phyloP scores from a whole-genome alignment of 805 yeast genomes.

The Barnettozyma salicaria region DNA sequence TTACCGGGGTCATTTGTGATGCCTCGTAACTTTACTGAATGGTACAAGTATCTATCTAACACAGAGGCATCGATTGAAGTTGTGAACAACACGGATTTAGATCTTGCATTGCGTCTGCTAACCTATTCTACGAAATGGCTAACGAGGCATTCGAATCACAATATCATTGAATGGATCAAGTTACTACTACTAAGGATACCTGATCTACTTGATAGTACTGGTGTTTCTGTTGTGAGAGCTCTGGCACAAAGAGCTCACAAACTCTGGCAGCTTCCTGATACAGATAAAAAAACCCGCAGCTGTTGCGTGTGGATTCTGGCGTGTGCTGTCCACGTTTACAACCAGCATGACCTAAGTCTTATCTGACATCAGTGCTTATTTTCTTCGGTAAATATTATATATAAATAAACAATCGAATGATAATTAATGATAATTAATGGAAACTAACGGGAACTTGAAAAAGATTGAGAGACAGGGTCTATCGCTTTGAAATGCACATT shows the following conservation, averaged over 20 bases:
- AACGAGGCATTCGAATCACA: slow-evolving; percentile 11
- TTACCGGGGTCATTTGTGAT: background rate
- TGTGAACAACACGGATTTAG: slow-evolving; percentile 19
- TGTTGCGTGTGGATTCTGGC: too few relatives aligned
- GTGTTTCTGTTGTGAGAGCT: slow-evolving; percentile 18
- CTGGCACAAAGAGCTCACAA: slow-evolving; percentile 17
- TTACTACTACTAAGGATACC: slow-evolving; percentile 15
- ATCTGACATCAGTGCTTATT: too few relatives aligned
- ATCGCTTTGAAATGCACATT: background rate
- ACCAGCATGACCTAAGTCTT: too few relatives aligned
- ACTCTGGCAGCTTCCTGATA: slow-evolving; percentile 9
- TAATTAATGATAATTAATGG: too few relatives aligned
- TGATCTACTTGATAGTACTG: slow-evolving; percentile 15
- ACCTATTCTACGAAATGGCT: slow-evolving; percentile 23
- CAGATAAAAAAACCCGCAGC: slow-evolving; percentile 2
- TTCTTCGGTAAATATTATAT: too few relatives aligned
- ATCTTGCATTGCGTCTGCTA: slow-evolving; percentile 16
- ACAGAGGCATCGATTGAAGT: slow-evolving; percentile 14
- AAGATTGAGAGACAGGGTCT: background rate
- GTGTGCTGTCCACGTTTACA: too few relatives aligned
- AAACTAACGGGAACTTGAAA: background rate
- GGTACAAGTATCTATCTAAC: slow-evolving; percentile 19
- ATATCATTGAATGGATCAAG: slow-evolving; percentile 18
- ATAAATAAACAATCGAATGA: too few relatives aligned
- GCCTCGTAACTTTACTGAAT: slow-evolving; percentile 11